Evolutionary conservation across 78 protist genomes (phyloP), one percentile per base, ranked within the genome.

Genomic region (Dictyostelium purpureum): DNA sequence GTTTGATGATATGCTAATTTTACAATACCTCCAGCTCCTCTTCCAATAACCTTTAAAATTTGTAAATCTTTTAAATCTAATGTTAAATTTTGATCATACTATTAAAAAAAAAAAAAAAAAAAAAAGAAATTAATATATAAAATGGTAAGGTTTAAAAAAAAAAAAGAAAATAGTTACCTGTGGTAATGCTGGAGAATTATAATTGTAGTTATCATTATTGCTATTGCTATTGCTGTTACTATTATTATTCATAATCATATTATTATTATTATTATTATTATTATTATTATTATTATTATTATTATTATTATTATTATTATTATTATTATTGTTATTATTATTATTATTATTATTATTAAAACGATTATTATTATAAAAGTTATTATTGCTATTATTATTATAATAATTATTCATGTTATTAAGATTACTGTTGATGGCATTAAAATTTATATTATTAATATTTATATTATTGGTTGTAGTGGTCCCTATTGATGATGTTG

Each of bases 11-110:
- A 49, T 37, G 93, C 96, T 35, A 75, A 63, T 24, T 94, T 90
- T 43, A 94, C 96, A 26, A 83, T 63, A 26, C 96, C 96, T 10
- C 94, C 90, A 35, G 59, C 79, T 16, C 96, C 96, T 38, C 57
- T 33, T 6, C 96, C 96, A 5, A 82, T 28, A 21, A 83, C 52
- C 33, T 67, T 89, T 11, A 81, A 28, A 42, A 88, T 40, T 51
- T 82, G 52, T 56, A 94, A 57, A 57, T 94, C 96, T 12, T 81
- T 47, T 37, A 94, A 77, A 57, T 81, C 87, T 0, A 89, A 80
- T 52, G 94, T 51, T 31, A 61, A 1, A 19, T 52, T 63, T 49
- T 31, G 2, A 31, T 75, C 78, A 67, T 63, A 79, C 61, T 40
- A 11, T 67, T 24, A 49, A 49, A 6, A 52, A 52, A 49, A 16